Conservation (phyloP, 352 stramenopile genomes). For the Phytophthora boehmeriae region DNA sequence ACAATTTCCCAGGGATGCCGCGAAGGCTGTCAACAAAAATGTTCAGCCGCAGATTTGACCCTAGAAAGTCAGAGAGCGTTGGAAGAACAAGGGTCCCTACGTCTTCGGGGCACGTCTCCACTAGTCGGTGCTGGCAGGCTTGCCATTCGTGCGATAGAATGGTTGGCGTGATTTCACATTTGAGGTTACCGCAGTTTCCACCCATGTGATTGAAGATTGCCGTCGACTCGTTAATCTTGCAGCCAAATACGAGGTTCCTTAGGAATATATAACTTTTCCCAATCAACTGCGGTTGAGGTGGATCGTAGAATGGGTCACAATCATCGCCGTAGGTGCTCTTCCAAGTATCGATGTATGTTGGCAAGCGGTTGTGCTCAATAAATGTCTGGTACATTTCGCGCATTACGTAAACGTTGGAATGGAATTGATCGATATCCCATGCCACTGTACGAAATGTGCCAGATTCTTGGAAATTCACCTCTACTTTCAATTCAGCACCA, state of each 20-base stretch:
- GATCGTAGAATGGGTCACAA: constrained; percentile 83
- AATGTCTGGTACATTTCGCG: constrained; percentile 90
- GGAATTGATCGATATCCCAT: constrained; percentile 84
- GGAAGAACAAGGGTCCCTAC: constrained; percentile 41
- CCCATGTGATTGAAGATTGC: constrained; percentile 67
- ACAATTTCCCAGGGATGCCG: constrained; percentile 75
- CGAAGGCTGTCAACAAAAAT: constrained; percentile 55
- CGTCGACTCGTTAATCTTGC: constrained; percentile 59
- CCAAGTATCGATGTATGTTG: constrained; percentile 40
- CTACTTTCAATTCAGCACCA: constrained; percentile 70
- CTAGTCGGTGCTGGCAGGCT: constrained; percentile 58
- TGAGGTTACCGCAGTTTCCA: constrained; percentile 40
- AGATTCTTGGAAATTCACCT: constrained; percentile 79
- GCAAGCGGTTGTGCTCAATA: constrained; percentile 68
- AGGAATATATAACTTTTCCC: constrained; percentile 78
- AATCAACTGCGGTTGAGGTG: constrained; percentile 69
- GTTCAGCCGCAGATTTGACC: constrained; percentile 60
- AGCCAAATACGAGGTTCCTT: constrained; percentile 59
- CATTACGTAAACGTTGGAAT: constrained; percentile 83
- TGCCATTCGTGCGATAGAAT: constrained; percentile 83
- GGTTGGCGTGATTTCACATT: constrained; percentile 66
- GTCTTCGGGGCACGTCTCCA: constrained; percentile 63
- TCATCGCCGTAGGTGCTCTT: constrained; percentile 40
- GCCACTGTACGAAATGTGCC: constrained; percentile 77
- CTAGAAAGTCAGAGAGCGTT: constrained; percentile 50